Conservation (phyloP, 768 basidiomycete species). For the Lactarius vividus region DNA sequence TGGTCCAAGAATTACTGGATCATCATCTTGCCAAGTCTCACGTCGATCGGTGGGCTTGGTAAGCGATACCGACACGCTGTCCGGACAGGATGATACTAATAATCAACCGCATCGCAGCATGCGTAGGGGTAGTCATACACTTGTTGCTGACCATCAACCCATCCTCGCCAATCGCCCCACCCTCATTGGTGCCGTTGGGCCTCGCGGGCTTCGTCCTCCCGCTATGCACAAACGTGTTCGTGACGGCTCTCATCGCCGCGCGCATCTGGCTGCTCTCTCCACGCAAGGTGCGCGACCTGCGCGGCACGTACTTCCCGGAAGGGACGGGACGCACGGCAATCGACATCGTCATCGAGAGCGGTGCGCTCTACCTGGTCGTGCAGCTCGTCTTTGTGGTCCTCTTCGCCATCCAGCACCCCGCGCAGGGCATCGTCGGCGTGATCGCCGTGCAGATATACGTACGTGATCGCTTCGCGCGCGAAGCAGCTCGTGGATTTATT, state of each 20-base stretch:
- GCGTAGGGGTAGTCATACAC: background rate
- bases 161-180: background rate
- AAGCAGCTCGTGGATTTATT: too few relatives aligned
- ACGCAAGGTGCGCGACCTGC: conserved; percentile 23
- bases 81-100: background rate
- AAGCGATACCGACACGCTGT: conserved; percentile 24
- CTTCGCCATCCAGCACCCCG: conserved; percentile 36
- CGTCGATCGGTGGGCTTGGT: conserved; percentile 33
- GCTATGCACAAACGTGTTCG: conserved; percentile 41
- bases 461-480: conserved; percentile 16
- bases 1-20: conserved; percentile 39
- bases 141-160: background rate
- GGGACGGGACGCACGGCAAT: conserved; percentile 29
- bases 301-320: background rate
- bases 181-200: conserved; percentile 32
- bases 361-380: conserved; percentile 39
- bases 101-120: background rate
- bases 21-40: conserved; percentile 33
- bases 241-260: conserved; percentile 42
- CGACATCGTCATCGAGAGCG: conserved; percentile 41
- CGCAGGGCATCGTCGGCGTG: conserved; percentile 39
- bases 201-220: conserved; percentile 40
- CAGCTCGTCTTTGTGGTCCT: conserved; percentile 44
- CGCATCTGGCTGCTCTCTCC: conserved; percentile 37
- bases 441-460: conserved; percentile 44